Evolutionary conservation across 257 asterid species (phyloP), one percentile per base, ranked within the genome.

Genomic region (Solanum appendiculatum): DNA sequence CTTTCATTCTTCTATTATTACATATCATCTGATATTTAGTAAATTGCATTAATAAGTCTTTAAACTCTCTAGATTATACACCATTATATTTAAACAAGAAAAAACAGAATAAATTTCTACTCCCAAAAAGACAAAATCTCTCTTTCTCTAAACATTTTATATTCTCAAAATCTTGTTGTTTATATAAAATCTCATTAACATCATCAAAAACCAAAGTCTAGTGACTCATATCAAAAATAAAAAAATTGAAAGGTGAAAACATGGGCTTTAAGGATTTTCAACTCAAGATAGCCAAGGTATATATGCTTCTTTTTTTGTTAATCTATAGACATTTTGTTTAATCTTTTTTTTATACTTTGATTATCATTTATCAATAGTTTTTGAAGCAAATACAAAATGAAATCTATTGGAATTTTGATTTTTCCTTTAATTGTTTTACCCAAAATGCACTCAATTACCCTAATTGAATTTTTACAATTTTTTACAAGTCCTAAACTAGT

Each of bases 261-360:
- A 90, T 92, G 96, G 91, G 91, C 3, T 87, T 93, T 86, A 92
- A 89, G 91, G 86, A 90, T 86, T 87, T 92, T 87, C 92, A 74
- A 86, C 92, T 90, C 34, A 92, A 88, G 90, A 85, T 89, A 9
- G 84, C 56, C 90, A 92, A 93, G 96, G 96, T 90, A 89, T 54
- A 29, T 87, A 5, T 88, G 74, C 10, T 66, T 84, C 80, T 46
- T 27, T 56, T 9, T 42, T n/a, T 23, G 29, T 33, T 13, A 68
- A 83, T 58, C 33, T 3, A 63, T n/a, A 31, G 12, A 15, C 36
- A 29, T 46, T 25, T 60, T 72, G n/a, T n/a, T 15, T 31, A 27
- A 39, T 86, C 51, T 66, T 69, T 51, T 69, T 51, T 51, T 58
- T 5, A 23, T 15, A 58, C 40, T 40, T 78, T 6, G 20, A 11